phyloP scores from a whole-genome alignment of 2,329 filamentous ascomycete genomes.

The Pseudopyrenochaeta lycopersici region DNA sequence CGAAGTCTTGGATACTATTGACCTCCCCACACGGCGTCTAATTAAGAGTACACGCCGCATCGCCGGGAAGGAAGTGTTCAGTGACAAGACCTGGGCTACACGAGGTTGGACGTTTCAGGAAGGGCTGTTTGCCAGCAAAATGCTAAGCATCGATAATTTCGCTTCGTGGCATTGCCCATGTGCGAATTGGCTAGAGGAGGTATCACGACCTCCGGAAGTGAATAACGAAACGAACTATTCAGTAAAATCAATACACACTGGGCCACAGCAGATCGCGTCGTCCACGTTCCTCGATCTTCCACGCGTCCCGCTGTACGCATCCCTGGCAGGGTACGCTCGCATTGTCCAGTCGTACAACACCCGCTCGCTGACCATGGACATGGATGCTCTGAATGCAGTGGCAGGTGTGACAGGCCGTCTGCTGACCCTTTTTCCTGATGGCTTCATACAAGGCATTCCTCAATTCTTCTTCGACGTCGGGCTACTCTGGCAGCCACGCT shows the following conservation, averaged over 20 bases:
- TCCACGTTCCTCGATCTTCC: too few species aligned
- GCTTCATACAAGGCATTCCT: conserved; percentile 22
- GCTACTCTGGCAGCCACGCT: conserved; percentile 18
- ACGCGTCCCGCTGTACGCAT: conserved; percentile 3
- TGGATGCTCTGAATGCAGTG: conserved; percentile 16
- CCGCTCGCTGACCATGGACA: conserved; percentile 11
- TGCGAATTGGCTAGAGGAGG: conserved; percentile 10
- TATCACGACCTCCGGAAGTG: conserved; percentile 3
- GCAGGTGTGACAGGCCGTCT: conserved; percentile 13
- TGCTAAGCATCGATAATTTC: conserved; percentile 11
- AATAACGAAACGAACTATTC: not conserved
- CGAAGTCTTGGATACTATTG: conserved; percentile 7
- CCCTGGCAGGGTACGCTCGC: conserved; percentile 6
- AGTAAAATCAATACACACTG: too few species aligned
- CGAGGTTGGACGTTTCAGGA: conserved; percentile 14
- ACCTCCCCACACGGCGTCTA: conserved; percentile 8
- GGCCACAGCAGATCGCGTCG: too few species aligned
- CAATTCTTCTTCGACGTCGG: conserved; percentile 22
- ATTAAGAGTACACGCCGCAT: conserved; percentile 11
- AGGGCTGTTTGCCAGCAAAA: conserved; percentile 12
- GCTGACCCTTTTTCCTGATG: conserved; percentile 10
- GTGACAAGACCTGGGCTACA: conserved; percentile 10
- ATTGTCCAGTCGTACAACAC: conserved; percentile 16
- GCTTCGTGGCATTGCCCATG: conserved; percentile 12
- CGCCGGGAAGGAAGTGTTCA: conserved; percentile 8